Evolutionary conservation across 257 asterid genomes (phyloP).

Genomic region (Solanum corneliomulleri): DNA sequence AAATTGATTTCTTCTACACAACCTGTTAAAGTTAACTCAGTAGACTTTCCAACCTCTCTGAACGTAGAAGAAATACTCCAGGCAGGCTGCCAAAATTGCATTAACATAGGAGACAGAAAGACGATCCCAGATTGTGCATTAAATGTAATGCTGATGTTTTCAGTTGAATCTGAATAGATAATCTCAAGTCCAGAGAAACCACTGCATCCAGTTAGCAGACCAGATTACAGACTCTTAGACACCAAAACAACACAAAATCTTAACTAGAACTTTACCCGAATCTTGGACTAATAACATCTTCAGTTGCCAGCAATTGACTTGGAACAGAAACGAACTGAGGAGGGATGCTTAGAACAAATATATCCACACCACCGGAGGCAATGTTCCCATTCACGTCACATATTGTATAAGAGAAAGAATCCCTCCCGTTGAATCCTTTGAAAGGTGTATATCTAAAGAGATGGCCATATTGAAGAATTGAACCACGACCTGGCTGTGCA

Average conservation of each 20-base stretch:
- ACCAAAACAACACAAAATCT: not conserved
- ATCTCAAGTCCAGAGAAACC: conserved; percentile 75
- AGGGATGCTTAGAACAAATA: conserved; percentile 60
- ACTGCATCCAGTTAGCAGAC: conserved; percentile 31
- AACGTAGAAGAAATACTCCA: conserved; percentile 33
- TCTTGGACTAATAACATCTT: conserved; percentile 60
- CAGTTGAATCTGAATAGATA: conserved; percentile 50
- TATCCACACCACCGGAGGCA: conserved; percentile 60
- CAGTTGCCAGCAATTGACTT: conserved; percentile 51
- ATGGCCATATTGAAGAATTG: conserved; percentile 44
- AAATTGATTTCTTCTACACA: conserved; percentile 47
- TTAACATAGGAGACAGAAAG: conserved; percentile 43
- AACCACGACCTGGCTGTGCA: conserved; percentile 71
- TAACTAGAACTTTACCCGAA: conserved; percentile 42
- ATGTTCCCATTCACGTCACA: conserved; percentile 57
- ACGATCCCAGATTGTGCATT: conserved; percentile 48
- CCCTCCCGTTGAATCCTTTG: conserved; percentile 63
- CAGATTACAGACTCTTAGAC: not conserved
- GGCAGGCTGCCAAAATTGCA: conserved; percentile 57
- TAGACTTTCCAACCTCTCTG: conserved; percentile 14
- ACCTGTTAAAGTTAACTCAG: conserved; percentile 47
- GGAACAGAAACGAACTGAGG: conserved; percentile 70
- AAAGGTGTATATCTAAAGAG: conserved; percentile 75
- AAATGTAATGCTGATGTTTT: conserved; percentile 46
- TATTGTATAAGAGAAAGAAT: conserved; percentile 54